phyloP scores from a whole-genome alignment of 257 asterid genomes.

The Buddleja alternifolia region DNA sequence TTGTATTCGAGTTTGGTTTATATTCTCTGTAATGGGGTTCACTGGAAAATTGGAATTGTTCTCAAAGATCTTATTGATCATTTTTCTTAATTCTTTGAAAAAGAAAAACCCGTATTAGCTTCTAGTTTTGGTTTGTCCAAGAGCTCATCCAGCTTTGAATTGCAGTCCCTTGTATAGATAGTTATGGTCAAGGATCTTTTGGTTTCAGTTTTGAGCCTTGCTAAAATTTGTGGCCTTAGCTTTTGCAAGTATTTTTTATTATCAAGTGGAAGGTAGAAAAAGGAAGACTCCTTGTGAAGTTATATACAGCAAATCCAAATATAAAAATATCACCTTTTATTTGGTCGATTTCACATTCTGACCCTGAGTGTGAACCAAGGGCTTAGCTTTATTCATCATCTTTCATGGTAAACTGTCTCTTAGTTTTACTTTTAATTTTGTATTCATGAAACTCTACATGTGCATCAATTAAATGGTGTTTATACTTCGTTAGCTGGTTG shows the following conservation, averaged over 20 bases:
- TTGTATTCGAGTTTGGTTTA: neutral
- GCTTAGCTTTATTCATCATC: constrained; percentile 19
- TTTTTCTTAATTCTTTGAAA: neutral
- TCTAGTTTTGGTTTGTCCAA: constrained; percentile 7
- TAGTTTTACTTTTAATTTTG: neutral
- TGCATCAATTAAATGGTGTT: constrained; percentile 2
- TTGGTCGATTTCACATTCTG: neutral
- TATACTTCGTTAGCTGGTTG: constrained; percentile 14
- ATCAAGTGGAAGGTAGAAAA: neutral
- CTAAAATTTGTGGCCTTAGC: neutral
- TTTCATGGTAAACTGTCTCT: constrained; percentile 6
- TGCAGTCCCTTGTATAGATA: neutral
- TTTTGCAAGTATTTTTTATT: neutral
- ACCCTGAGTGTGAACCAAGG: constrained; percentile 11
- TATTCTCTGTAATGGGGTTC: neutral
- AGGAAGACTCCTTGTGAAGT: neutral
- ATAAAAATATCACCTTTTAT: neutral
- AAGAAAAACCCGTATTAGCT: neutral
- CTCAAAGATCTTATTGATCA: neutral
- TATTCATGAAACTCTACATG: neutral
- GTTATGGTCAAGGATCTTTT: constrained; percentile 11
- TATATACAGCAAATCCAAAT: constrained; percentile 10
- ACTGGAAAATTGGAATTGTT: constrained; percentile 10
- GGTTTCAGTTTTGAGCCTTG: constrained; percentile 5
- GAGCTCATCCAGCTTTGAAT: neutral